Percentiles rank a stretch among this genome's conserved stretches.
Evolutionary conservation across 2,329 filamentous ascomycete species (phyloP).

Genomic region (Cladophialophora psammophila): DNA sequence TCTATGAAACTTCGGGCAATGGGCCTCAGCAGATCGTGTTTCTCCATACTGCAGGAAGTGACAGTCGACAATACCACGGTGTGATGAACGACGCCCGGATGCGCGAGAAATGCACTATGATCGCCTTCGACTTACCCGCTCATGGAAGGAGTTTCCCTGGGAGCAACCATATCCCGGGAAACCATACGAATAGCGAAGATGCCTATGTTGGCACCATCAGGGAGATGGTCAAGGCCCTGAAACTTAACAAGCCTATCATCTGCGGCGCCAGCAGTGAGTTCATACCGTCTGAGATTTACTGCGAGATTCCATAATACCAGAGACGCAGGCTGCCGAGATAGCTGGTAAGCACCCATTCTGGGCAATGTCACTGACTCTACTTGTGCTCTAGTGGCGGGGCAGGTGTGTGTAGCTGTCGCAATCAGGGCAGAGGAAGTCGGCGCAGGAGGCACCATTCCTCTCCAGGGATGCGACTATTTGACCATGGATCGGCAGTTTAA

Average conservation of each 20-base stretch:
- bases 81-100: constrained; percentile 59
- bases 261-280: constrained; percentile 35
- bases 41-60: constrained; percentile 56
- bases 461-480: constrained; percentile 49
- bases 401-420: constrained; percentile 58
- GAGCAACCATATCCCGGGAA: constrained; percentile 50
- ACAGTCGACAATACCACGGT: constrained; percentile 59
- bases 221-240: constrained; percentile 54
- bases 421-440: constrained; percentile 57
- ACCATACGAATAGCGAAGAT: constrained; percentile 59
- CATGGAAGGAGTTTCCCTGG: constrained; percentile 59
- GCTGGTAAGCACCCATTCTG: neutral
- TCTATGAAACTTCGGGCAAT: constrained; percentile 57
- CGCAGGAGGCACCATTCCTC: constrained; percentile 55
- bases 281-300: neutral
- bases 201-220: constrained; percentile 56
- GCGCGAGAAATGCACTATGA: constrained; percentile 58
- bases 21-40: constrained; percentile 57
- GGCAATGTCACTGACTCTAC: constrained; percentile 30
- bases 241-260: constrained; percentile 56
- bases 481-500: constrained; percentile 50
- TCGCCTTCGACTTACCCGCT: constrained; percentile 59
- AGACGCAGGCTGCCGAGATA: neutral
- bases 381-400: constrained; percentile 60
- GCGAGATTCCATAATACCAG: neutral